These are phyloP conservation scores for Candida freyschussii DNA, from an alignment of 1,139 yeast species.

Conservation along the genomic window DNA sequence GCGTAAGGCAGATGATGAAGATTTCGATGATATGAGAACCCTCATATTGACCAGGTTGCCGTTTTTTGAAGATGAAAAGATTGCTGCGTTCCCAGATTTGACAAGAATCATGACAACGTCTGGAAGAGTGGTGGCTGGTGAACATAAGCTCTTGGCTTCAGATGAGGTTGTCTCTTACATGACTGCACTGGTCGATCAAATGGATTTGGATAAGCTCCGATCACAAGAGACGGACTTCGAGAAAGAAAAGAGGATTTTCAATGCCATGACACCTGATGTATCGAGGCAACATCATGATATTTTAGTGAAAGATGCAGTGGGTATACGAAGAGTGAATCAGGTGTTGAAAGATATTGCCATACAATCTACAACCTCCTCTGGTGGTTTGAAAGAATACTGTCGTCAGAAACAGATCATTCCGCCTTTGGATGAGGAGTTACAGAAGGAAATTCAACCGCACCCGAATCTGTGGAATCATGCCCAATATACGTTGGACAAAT, in stretches of 20 bases:
- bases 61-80: slow-evolving; percentile 70
- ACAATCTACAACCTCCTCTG: slow-evolving; percentile 5
- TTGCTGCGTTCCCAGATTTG: slow-evolving; percentile 55
- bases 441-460: slow-evolving; percentile 15
- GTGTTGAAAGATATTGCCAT: slow-evolving; percentile 15
- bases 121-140: slow-evolving; percentile 29
- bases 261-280: slow-evolving; percentile 25
- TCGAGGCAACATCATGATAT: slow-evolving; percentile 14
- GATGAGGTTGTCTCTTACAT: slow-evolving; percentile 34
- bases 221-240: slow-evolving; percentile 17
- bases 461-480: slow-evolving; percentile 14
- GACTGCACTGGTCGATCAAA: slow-evolving; percentile 35
- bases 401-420: slow-evolving; percentile 14
- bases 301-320: slow-evolving; percentile 16
- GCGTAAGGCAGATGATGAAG: slow-evolving; percentile 12
- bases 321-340: slow-evolving; percentile 13
- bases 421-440: slow-evolving; percentile 12
- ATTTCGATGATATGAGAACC: slow-evolving; percentile 19
- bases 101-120: slow-evolving; percentile 32
- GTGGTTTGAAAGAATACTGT: slow-evolving; percentile 14
- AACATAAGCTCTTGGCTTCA: slow-evolving; percentile 30
- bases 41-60: slow-evolving; percentile 54
- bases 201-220: slow-evolving; percentile 32
- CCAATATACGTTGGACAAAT: slow-evolving; percentile 17
- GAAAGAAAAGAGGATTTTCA: slow-evolving; percentile 25